Base-by-base conservation (phyloP, 805 yeast species). In the Schizosaccharomyces pombe region DNA sequence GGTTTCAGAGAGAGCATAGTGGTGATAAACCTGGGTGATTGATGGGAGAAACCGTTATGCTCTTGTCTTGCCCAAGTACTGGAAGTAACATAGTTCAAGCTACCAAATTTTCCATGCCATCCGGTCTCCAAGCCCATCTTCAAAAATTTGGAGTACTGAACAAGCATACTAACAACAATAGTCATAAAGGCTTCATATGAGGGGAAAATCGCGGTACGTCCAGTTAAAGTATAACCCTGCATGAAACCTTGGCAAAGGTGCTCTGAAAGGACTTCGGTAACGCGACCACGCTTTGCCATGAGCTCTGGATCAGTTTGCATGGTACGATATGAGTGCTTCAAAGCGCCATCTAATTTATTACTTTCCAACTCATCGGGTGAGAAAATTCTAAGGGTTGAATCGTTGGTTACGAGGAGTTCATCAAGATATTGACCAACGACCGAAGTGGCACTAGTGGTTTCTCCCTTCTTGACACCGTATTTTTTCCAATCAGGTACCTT, bases 1-100 rank as follows among this genome's bases (percentile, higher is more conserved):
- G 60, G 54, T 56, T 57, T 57, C 54, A 57, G 30, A 47, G 57
- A 57, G 55, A 57, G 56, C 43, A 58, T 59, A 6, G 59, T 55
- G 30, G 58, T 58, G 31, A 58, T 56, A 33, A 58, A 58, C 19
- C 57, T 55, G 16, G 60, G 60, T 47, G 57, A 56, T 55, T 58
- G 60, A 39, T 58, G 60, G 16, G 60, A 57, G 55, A 57, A 58
- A 14, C 60, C 60, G 47, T 58, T 58, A 55, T 58, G 60, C 55
- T 58, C 60, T 57, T 58, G 60, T 28, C 60, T 58, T 19, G 59
- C 47, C 59, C 59, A 57, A 47, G 60, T 58, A 30, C 59, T 56
- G 26, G 60, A 56, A 47, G 56, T 57, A 34, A 58, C 55, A 56
- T 55, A 57, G 57, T 58, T 58, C 47, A 58, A 55, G 52, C 59